Conservation (phyloP, 306 rosid genomes). For the Quercus variabilis region DNA sequence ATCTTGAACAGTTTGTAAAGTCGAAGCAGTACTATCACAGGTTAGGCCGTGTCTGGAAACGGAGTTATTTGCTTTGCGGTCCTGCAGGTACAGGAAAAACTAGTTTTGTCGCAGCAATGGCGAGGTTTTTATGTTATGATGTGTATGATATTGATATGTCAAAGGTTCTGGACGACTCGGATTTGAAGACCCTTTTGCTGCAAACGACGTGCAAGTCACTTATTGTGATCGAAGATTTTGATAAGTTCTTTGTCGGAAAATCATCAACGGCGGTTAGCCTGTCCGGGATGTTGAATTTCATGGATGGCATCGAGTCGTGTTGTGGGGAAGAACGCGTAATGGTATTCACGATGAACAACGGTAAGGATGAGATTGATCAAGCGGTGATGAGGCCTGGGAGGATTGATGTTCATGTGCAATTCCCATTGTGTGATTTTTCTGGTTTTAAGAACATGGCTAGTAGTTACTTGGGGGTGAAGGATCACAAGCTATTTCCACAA, state of each 20-base stretch:
- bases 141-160: slow-evolving; percentile 72
- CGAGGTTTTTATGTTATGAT: slow-evolving; percentile 70
- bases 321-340: slow-evolving; percentile 82
- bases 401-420: slow-evolving; percentile 75
- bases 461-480: slow-evolving; percentile 75
- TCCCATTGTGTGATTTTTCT: slow-evolving; percentile 78
- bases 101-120: slow-evolving; percentile 88
- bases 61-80: slow-evolving; percentile 84
- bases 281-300: slow-evolving; percentile 71
- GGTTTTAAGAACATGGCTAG: slow-evolving; percentile 70
- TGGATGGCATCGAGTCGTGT: slow-evolving; percentile 76
- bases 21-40: slow-evolving; percentile 81
- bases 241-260: slow-evolving; percentile 42
- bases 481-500: slow-evolving; percentile 84
- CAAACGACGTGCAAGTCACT: slow-evolving; percentile 68
- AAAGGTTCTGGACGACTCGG: slow-evolving; percentile 50
- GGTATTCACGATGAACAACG: slow-evolving; percentile 79
- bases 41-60: slow-evolving; percentile 91
- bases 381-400: slow-evolving; percentile 77
- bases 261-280: slow-evolving; percentile 36
- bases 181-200: slow-evolving; percentile 49
- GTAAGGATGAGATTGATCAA: slow-evolving; percentile 51
- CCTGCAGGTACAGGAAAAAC: slow-evolving; percentile 81
- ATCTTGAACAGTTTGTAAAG: slow-evolving; percentile 73
- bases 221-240: slow-evolving; percentile 80